Percentiles rank a stretch among this genome's conserved stretches.
Evolutionary conservation across 768 basidiomycete species (phyloP).

Genomic region (Phaffia australis): DNA sequence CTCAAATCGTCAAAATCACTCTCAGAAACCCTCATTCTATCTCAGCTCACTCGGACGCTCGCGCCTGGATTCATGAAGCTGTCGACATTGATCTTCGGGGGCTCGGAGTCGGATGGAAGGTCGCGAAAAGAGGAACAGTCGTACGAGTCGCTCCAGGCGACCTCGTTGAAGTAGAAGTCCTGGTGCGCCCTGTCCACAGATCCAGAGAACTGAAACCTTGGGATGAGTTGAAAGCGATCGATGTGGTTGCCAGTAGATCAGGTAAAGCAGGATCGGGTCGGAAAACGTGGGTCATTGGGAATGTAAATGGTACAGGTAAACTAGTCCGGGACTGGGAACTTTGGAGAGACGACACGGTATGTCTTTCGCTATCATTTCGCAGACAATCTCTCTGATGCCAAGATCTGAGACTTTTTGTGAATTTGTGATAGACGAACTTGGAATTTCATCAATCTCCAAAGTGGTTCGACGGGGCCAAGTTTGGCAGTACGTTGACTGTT

Average conservation of each 20-base stretch:
- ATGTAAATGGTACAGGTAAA: conserved; percentile 33
- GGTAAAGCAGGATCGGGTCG: conserved; percentile 31
- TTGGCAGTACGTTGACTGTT: conserved; percentile 53
- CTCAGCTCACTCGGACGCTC: conserved; percentile 16
- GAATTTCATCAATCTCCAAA: conserved; percentile 46
- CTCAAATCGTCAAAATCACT: conserved; percentile 44
- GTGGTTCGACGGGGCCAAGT: conserved; percentile 51
- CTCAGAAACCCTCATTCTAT: conserved; percentile 47
- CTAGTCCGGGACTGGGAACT: conserved; percentile 25
- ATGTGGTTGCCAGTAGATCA: conserved; percentile 34
- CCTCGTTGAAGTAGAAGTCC: conserved; percentile 46
- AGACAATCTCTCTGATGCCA: neutral
- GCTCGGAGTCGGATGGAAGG: neutral
- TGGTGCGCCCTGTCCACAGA: conserved; percentile 2
- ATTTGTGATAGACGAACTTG: neutral
- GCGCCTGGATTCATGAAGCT: neutral
- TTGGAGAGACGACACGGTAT: conserved; percentile 39
- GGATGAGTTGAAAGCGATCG: neutral
- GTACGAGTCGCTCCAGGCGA: conserved; percentile 46
- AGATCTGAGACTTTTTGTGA: neutral
- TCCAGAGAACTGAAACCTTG: too few species aligned
- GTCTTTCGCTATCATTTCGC: neutral
- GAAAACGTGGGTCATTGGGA: conserved; percentile 36
- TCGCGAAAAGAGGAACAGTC: neutral
- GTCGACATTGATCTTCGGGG: neutral